Conservation (phyloP, 768 basidiomycete species). For the Suillus ampliporus region DNA sequence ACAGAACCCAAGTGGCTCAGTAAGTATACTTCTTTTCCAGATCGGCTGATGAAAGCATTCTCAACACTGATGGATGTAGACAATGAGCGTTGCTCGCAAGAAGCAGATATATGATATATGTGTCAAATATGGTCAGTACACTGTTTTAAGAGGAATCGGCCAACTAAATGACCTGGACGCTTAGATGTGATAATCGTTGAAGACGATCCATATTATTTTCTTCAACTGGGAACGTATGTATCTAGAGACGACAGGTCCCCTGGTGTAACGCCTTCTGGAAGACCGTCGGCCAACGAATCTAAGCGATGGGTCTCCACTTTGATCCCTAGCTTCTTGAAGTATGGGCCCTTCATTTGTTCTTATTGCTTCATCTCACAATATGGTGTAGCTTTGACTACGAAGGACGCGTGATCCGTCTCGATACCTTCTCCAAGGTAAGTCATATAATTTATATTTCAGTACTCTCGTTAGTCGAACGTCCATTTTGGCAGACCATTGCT, state of each 20-base stretch:
- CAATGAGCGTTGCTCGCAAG: slow-evolving; percentile 68
- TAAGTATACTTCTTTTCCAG: slow-evolving; percentile 37
- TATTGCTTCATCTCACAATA: background rate
- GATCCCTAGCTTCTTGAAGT: slow-evolving; percentile 68
- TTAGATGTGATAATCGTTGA: slow-evolving; percentile 79
- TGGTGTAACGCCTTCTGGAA: slow-evolving; percentile 9
- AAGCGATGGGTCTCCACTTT: slow-evolving; percentile 55
- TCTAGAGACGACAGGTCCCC: slow-evolving; percentile 44
- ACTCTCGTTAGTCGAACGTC: background rate
- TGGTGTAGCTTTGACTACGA: slow-evolving; percentile 65
- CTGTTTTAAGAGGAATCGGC: background rate
- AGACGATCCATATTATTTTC: slow-evolving; percentile 84
- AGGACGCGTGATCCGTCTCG: slow-evolving; percentile 83
- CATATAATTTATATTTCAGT: background rate
- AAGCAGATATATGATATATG: slow-evolving; percentile 83
- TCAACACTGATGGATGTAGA: slow-evolving; percentile 43
- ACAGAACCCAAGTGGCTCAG: slow-evolving; percentile 82
- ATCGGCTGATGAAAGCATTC: background rate
- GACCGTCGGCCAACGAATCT: slow-evolving; percentile 44
- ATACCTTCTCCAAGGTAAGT: slow-evolving; percentile 76
- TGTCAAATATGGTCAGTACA: slow-evolving; percentile 68
- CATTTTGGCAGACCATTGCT: slow-evolving; percentile 63
- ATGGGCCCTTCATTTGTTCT: slow-evolving; percentile 14
- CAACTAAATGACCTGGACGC: background rate
- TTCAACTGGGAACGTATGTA: slow-evolving; percentile 64